A percentile compares a stretch with the other conserved stretches of the same genome.
Conservation (phyloP, 306 rosid genomes). For the Begonia masoniana region DNA sequence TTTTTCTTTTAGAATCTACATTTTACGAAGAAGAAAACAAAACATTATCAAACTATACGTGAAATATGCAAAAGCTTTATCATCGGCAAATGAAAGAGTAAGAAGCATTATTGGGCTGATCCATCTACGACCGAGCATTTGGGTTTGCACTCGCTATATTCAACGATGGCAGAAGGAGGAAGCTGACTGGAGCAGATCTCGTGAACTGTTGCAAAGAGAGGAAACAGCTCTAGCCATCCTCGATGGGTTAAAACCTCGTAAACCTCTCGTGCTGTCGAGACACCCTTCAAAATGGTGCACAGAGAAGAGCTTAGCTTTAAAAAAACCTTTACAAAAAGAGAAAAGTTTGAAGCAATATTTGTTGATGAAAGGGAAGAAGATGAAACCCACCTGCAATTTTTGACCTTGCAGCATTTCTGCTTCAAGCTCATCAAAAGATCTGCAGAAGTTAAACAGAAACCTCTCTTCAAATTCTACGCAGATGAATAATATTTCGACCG, state of each 20-base stretch:
- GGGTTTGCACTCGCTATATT: constrained; percentile 34
- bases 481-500: neutral
- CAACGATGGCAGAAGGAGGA: constrained; percentile 80
- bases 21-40: too few relatives aligned
- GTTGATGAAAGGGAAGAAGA: too few relatives aligned
- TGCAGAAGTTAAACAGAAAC: constrained; percentile 11
- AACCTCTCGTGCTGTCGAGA: constrained; percentile 78
- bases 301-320: too few relatives aligned
- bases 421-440: constrained; percentile 88
- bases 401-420: constrained; percentile 82
- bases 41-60: too few relatives aligned
- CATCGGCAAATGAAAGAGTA: too few relatives aligned
- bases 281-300: constrained; percentile 46
- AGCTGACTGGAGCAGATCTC: constrained; percentile 63
- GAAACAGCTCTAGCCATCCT: constrained; percentile 74
- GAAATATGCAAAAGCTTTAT: too few relatives aligned
- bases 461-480: too few relatives aligned
- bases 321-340: too few relatives aligned
- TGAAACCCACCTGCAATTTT: constrained; percentile 61
- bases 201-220: constrained; percentile 70
- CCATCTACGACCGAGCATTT: constrained; percentile 20
- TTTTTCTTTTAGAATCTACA: too few relatives aligned
- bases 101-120: constrained; percentile 1
- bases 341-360: too few relatives aligned
- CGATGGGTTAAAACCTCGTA: constrained; percentile 70